Evolutionary conservation across 116 monocot species (phyloP).

Genomic region (Zostera marina): DNA sequence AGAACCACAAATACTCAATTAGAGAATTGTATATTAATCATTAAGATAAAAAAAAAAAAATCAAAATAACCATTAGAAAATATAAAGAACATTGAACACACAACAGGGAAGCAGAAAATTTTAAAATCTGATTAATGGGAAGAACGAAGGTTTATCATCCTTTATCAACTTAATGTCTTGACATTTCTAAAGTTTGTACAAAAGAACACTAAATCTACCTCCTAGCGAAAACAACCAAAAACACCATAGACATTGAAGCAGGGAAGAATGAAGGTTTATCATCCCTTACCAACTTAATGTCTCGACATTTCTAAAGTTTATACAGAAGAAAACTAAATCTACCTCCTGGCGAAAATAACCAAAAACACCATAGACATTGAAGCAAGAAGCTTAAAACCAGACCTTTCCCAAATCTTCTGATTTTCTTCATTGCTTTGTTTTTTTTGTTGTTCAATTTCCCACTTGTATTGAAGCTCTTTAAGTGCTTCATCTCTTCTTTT

Average conservation of each 20-base stretch:
- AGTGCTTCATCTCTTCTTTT: slow-evolving; percentile 44
- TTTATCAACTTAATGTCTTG: too few relatives aligned
- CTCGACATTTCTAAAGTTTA: too few relatives aligned
- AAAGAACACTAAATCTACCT: slow-evolving; percentile 7
- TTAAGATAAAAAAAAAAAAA: too few relatives aligned
- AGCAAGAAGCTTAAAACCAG: slow-evolving; percentile 49
- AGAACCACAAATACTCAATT: neutral
- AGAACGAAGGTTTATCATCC: too few relatives aligned
- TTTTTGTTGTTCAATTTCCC: slow-evolving; percentile 34
- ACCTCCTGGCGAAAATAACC: slow-evolving; percentile 39
- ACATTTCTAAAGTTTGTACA: too few relatives aligned
- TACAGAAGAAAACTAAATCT: neutral
- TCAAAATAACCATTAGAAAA: too few relatives aligned
- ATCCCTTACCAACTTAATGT: too few relatives aligned
- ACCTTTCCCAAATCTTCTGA: slow-evolving; percentile 59
- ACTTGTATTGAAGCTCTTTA: slow-evolving; percentile 53
- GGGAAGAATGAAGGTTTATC: too few relatives aligned
- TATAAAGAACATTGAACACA: too few relatives aligned
- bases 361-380: slow-evolving; percentile 68
- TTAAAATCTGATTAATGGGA: too few relatives aligned
- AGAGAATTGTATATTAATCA: slow-evolving; percentile 3
- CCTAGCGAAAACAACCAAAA: slow-evolving; percentile 42
- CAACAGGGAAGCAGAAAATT: too few relatives aligned
- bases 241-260: slow-evolving; percentile 61
- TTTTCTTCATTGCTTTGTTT: slow-evolving; percentile 11